These are phyloP conservation scores for Microbotryomycetes sp. DNA, from an alignment of 1,284 basidiomycete genomes.

Conservation along the genomic window DNA sequence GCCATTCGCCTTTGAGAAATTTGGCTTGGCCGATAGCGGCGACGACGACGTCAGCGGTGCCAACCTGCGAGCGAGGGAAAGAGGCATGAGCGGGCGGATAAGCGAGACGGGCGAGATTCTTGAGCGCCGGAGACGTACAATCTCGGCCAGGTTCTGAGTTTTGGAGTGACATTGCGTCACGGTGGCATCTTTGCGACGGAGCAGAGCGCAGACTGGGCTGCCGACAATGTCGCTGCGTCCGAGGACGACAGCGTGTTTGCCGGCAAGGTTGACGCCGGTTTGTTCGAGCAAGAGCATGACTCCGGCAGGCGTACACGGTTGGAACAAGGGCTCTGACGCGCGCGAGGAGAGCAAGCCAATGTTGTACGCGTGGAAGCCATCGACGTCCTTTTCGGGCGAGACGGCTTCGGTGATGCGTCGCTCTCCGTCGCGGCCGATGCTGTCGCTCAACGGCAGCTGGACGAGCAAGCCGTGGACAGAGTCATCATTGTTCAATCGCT, in stretches of 20 bases:
- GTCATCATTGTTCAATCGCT: conserved; percentile 76
- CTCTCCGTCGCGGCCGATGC: conserved; percentile 76
- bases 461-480: conserved; percentile 84
- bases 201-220: conserved; percentile 83
- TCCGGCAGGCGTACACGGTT: conserved; percentile 92
- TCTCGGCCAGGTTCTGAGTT: conserved; percentile 68
- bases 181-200: conserved; percentile 85
- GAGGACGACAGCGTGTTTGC: conserved; percentile 81
- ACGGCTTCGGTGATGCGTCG: conserved; percentile 90
- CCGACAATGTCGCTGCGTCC: conserved; percentile 98
- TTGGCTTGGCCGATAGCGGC: conserved; percentile 88
- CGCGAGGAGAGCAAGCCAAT: conserved; percentile 92
- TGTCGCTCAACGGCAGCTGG: conserved; percentile 88
- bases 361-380: conserved; percentile 99
- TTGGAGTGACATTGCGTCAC: conserved; percentile 96
- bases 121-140: conserved; percentile 49
- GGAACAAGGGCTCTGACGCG: conserved; percentile 81
- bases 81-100: not conserved
- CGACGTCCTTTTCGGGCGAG: conserved; percentile 89
- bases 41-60: conserved; percentile 82
- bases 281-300: conserved; percentile 83
- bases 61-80: conserved; percentile 50
- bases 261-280: conserved; percentile 65
- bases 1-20: conserved; percentile 86
- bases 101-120: not conserved